phyloP scores from a whole-genome alignment of 495 filamentous ascomycete genomes.

The Pyronema domesticum region DNA sequence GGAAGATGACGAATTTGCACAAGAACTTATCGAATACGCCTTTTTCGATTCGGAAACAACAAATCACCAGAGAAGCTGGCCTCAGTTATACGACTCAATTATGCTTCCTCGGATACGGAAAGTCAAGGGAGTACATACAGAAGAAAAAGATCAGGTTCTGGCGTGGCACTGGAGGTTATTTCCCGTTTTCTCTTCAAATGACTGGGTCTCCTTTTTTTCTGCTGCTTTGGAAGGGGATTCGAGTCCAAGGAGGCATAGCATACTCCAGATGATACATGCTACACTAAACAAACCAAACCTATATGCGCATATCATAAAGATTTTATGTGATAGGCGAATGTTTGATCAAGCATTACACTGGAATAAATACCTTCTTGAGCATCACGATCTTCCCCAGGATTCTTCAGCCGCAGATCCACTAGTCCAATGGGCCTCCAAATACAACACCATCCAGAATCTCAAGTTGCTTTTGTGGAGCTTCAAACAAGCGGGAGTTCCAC shows the following conservation, averaged over 20 bases:
- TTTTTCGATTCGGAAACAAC: constrained; percentile 7
- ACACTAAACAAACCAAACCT: constrained; percentile 7
- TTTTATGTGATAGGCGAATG: constrained; percentile 9
- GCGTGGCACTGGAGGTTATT: neutral
- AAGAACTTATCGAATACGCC: constrained; percentile 13
- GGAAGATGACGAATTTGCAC: constrained; percentile 8
- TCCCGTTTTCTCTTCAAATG: neutral
- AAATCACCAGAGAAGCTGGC: constrained; percentile 5
- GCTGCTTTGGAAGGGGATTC: constrained; percentile 1
- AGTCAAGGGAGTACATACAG: neutral
- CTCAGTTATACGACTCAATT: constrained; percentile 13
- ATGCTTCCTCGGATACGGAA: constrained; percentile 8
- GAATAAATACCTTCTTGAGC: constrained; percentile 16
- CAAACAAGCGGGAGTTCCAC: neutral
- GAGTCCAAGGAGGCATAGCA: constrained; percentile 1
- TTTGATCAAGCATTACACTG: constrained; percentile 14
- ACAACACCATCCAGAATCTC: constrained; percentile 11
- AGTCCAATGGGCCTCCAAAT: constrained; percentile 11
- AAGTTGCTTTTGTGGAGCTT: constrained; percentile 10
- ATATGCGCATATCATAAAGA: constrained; percentile 11
- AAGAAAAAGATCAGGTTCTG: neutral
- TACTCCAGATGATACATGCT: constrained; percentile 11
- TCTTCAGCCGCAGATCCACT: constrained; percentile 12
- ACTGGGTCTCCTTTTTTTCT: constrained; percentile 11
- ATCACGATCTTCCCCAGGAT: constrained; percentile 10